Percentiles rank a stretch among this genome's conserved stretches.
These are phyloP conservation scores for Harrya chromipes DNA, from an alignment of 768 basidiomycete genomes.

Conservation along the genomic window DNA sequence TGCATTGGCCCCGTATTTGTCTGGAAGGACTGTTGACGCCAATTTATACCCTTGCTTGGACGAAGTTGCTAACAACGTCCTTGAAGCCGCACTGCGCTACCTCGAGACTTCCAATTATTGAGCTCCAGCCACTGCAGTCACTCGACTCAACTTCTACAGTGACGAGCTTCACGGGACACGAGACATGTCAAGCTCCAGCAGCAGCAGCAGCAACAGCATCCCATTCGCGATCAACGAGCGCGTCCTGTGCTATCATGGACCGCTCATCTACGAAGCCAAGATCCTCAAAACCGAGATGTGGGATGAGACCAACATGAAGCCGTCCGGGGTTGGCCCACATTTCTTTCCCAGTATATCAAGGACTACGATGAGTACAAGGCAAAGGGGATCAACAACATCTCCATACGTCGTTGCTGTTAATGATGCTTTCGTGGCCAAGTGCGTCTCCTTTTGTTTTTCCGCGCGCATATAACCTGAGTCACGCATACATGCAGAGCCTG, in stretches of 20 bases:
- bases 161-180: too few relatives aligned
- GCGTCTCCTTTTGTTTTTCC: background rate
- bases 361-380: slow-evolving; percentile 68
- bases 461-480: slow-evolving; percentile 3
- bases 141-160: too few relatives aligned
- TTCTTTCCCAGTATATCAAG: slow-evolving; percentile 75
- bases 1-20: too few relatives aligned
- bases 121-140: too few relatives aligned
- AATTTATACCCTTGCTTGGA: too few relatives aligned
- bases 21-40: too few relatives aligned
- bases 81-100: too few relatives aligned
- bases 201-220: slow-evolving; percentile 7
- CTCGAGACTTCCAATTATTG: too few relatives aligned
- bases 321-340: slow-evolving; percentile 67
- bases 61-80: too few relatives aligned
- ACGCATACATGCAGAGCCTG: slow-evolving; percentile 48
- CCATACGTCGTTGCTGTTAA: slow-evolving; percentile 77
- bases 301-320: slow-evolving; percentile 59
- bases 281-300: slow-evolving; percentile 67
- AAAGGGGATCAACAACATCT: slow-evolving; percentile 70
- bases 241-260: slow-evolving; percentile 93
- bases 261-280: slow-evolving; percentile 94
- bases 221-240: slow-evolving; percentile 65
- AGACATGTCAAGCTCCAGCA: slow-evolving; percentile 9
- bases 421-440: slow-evolving; percentile 70